phyloP scores from a whole-genome alignment of 176 grass and related monocot genomes.

The Panicum miliaceum region DNA sequence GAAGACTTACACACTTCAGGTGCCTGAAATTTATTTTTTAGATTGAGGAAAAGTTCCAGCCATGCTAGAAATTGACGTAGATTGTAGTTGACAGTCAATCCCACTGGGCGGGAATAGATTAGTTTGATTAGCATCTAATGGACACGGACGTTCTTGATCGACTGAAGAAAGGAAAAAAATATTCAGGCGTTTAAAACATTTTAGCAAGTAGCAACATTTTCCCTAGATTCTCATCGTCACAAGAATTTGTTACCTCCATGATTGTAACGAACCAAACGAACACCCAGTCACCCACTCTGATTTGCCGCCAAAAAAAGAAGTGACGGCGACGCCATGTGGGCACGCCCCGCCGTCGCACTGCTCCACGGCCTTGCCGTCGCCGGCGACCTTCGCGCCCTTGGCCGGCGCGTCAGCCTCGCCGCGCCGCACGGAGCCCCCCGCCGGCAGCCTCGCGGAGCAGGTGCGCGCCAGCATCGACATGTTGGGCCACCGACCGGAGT shows the following conservation, averaged over 20 bases:
- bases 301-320: neutral
- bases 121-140: no score
- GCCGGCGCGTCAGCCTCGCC: slow-evolving; percentile 42
- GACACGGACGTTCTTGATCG: no score
- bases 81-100: no score
- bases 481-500: slow-evolving; percentile 64
- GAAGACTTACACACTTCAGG: no score
- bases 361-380: slow-evolving; percentile 20
- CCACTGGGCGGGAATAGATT: no score
- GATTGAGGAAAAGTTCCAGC: no score
- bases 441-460: slow-evolving; percentile 57
- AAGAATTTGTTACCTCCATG: neutral
- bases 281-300: neutral
- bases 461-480: slow-evolving; percentile 50
- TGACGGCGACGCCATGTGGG: slow-evolving; percentile 34
- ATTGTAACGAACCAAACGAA: slow-evolving; percentile 23
- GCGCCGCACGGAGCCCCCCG: slow-evolving; percentile 55
- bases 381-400: slow-evolving; percentile 54
- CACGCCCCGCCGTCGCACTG: slow-evolving; percentile 38
- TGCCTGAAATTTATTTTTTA: no score
- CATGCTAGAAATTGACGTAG: no score
- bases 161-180: no score
- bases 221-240: neutral
- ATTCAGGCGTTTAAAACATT: no score
- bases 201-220: no score